Conservation (phyloP, 2,329 filamentous ascomycete genomes). For the Aspergillus oerlinghausenensis region DNA sequence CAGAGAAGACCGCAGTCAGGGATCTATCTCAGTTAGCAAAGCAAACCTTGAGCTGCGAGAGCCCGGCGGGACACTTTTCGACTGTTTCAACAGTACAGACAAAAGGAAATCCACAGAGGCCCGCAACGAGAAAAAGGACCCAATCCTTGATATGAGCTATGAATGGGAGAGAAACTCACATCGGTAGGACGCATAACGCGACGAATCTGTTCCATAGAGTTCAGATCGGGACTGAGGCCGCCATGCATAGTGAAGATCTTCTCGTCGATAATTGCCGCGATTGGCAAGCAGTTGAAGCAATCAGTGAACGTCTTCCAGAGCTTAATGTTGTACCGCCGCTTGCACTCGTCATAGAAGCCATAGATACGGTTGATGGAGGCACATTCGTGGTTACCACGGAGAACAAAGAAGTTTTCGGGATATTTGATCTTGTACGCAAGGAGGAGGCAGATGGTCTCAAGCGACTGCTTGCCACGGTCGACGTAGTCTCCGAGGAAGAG, state of each 20-base stretch:
- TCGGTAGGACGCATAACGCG: constrained; percentile 98
- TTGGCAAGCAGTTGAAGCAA: constrained; percentile 98
- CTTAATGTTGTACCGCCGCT: constrained; percentile 98
- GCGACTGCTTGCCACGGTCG: constrained; percentile 96
- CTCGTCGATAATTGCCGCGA: constrained; percentile 97
- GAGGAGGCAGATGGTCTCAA: constrained; percentile 95
- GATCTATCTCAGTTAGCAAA: constrained; percentile 61
- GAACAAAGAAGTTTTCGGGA: constrained; percentile 98
- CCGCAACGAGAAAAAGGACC: not conserved
- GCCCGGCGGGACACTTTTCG: constrained; percentile 16
- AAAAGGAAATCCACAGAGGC: not conserved
- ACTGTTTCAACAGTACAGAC: constrained; percentile 5
- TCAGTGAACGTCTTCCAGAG: constrained; percentile 99
- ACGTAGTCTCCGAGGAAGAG: constrained; percentile 99
- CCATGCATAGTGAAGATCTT: constrained; percentile 99
- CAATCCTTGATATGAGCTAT: constrained; percentile 1
- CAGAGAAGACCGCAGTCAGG: constrained; percentile 96
- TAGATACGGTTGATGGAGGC: constrained; percentile 99
- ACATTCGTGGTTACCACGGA: constrained; percentile 98
- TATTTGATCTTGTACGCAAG: constrained; percentile 99
- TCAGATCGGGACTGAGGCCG: constrained; percentile 91
- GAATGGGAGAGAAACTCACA: constrained; percentile 57
- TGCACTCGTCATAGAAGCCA: constrained; percentile 99
- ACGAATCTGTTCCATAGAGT: constrained; percentile 99
- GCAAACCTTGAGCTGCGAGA: constrained; percentile 31